phyloP scores from a whole-genome alignment of 768 basidiomycete species.

The Strobilomyces echinocephalus region DNA sequence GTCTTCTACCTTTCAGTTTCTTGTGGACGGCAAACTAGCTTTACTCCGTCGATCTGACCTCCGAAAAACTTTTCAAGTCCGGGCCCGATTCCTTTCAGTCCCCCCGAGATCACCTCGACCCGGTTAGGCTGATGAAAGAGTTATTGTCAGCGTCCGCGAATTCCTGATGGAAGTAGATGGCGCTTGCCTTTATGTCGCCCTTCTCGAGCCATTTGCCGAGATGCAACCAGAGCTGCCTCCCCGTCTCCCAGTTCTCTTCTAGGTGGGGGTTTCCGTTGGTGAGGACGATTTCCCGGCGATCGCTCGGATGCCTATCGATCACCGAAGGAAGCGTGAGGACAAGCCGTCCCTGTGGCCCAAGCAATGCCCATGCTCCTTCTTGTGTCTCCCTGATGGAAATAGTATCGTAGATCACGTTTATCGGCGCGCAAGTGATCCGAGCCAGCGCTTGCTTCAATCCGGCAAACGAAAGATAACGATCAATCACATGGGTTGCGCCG shows the following conservation, averaged over 20 bases:
- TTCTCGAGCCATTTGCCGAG: constrained; percentile 28
- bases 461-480: constrained; percentile 25
- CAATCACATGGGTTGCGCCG: constrained; percentile 33
- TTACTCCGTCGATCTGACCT: constrained; percentile 40
- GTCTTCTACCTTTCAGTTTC: constrained; percentile 37
- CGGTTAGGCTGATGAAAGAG: constrained; percentile 37
- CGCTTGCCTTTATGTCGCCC: constrained; percentile 29
- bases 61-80: constrained; percentile 40
- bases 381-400: constrained; percentile 38
- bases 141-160: background rate
- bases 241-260: constrained; percentile 33
- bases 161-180: background rate
- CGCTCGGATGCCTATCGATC: constrained; percentile 23
- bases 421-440: constrained; percentile 34
- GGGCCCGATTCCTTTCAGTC: constrained; percentile 38
- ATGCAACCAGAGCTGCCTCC: constrained; percentile 28
- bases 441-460: constrained; percentile 33
- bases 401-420: constrained; percentile 36
- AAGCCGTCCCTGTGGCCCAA: constrained; percentile 36
- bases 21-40: constrained; percentile 41
- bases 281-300: constrained; percentile 28
- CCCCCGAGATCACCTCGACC: constrained; percentile 38
- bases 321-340: constrained; percentile 32
- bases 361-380: constrained; percentile 32
- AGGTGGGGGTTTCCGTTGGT: constrained; percentile 31